Evolutionary conservation across 306 rosid genomes (phyloP).

Genomic region (Hippophae tibetana): DNA sequence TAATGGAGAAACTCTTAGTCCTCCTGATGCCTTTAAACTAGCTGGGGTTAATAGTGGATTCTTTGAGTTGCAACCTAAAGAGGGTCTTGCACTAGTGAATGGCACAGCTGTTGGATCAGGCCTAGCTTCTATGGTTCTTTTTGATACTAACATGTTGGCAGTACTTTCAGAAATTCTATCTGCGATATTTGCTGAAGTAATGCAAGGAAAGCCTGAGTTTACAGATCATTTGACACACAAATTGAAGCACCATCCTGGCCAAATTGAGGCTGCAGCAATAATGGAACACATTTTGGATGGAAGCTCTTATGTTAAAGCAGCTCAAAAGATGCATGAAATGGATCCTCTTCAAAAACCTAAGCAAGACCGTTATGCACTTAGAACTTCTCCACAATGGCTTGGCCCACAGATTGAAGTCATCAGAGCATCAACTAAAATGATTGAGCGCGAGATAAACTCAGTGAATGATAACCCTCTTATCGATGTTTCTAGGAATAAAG

Average conservation of each 20-base stretch:
- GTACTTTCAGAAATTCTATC: slow-evolving; percentile 57
- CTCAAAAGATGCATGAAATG: slow-evolving; percentile 50
- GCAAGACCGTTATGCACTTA: slow-evolving; percentile 75
- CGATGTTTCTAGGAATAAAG: slow-evolving; percentile 84
- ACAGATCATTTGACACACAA: slow-evolving; percentile 85
- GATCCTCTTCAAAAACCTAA: slow-evolving; percentile 95
- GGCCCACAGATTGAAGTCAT: slow-evolving; percentile 91
- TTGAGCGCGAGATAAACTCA: slow-evolving; percentile 87
- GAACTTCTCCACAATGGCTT: slow-evolving; percentile 93
- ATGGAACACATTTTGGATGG: slow-evolving; percentile 93
- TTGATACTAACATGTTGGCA: slow-evolving; percentile 58
- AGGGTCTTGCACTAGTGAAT: slow-evolving; percentile 80
- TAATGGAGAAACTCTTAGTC: slow-evolving; percentile 36
- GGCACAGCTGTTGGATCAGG: slow-evolving; percentile 97
- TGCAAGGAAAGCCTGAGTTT: slow-evolving; percentile 85
- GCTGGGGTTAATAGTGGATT: slow-evolving; percentile 55
- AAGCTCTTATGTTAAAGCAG: slow-evolving; percentile 62
- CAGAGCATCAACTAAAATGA: slow-evolving; percentile 66
- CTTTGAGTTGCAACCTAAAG: slow-evolving; percentile 87
- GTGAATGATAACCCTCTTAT: slow-evolving; percentile 88
- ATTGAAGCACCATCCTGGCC: slow-evolving; percentile 89
- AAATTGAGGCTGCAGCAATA: slow-evolving; percentile 95
- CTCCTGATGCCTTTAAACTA: slow-evolving; percentile 54
- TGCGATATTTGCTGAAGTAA: slow-evolving; percentile 76
- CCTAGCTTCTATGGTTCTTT: slow-evolving; percentile 67